phyloP scores from a whole-genome alignment of 148 eudicot species.

The Dianthus caryophyllus region DNA sequence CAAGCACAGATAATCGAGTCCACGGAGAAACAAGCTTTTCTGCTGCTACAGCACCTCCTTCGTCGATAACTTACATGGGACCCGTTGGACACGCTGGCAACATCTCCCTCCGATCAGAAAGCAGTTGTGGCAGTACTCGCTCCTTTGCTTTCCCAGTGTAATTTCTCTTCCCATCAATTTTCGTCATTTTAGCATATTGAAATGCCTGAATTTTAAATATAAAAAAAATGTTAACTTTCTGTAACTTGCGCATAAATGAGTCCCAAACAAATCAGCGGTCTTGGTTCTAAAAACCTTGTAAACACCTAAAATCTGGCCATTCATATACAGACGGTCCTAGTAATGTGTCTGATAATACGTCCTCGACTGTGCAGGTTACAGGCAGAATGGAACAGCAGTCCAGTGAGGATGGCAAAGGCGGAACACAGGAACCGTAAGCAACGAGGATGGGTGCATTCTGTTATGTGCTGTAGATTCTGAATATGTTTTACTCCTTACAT shows the following conservation, averaged over 20 bases:
- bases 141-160: conserved; percentile 99
- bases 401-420: conserved; percentile 88
- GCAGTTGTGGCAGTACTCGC: conserved; percentile 80
- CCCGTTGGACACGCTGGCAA: conserved; percentile 52
- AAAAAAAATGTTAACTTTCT: too few relatives aligned
- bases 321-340: background rate
- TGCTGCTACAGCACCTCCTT: conserved; percentile 42
- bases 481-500: conserved; percentile 1
- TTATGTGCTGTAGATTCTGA: conserved; percentile 87
- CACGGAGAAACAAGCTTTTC: conserved; percentile 76
- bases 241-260: too few relatives aligned
- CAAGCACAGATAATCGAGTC: conserved; percentile 28
- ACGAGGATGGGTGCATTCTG: conserved; percentile 60
- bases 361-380: conserved; percentile 48
- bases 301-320: too few relatives aligned
- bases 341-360: background rate
- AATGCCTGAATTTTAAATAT: too few relatives aligned
- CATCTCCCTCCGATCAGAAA: conserved; percentile 80
- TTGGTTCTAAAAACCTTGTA: too few relatives aligned
- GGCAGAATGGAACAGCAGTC: conserved; percentile 86
- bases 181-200: too few relatives aligned
- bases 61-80: conserved; percentile 50
- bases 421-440: conserved; percentile 57
- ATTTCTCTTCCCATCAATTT: conserved; percentile 23
- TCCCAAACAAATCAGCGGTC: too few relatives aligned